A percentile compares a stretch with the other conserved stretches of the same genome.
Conservation (phyloP, 768 basidiomycete genomes). For the Harrya chromipes region DNA sequence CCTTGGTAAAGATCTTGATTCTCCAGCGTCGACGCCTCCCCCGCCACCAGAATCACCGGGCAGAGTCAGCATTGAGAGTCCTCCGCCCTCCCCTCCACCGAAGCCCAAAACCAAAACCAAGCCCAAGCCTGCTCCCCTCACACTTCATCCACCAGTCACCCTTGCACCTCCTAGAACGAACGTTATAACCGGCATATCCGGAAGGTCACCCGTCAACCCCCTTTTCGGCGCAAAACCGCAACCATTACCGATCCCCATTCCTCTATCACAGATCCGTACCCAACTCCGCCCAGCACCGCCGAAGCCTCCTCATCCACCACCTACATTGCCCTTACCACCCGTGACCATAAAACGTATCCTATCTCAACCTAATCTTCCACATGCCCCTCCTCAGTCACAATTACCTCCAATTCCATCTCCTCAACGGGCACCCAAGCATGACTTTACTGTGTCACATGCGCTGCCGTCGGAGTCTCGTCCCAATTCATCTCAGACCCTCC, state of each 20-base stretch:
- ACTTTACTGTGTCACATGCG: background rate
- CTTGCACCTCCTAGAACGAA: conserved; percentile 18
- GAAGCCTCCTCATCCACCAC: conserved; percentile 17
- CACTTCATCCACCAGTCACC: conserved; percentile 1
- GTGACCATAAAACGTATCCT: conserved; percentile 17
- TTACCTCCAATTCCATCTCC: conserved; percentile 10
- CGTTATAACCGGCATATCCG: conserved; percentile 21
- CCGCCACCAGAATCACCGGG: conserved; percentile 3
- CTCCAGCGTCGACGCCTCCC: background rate
- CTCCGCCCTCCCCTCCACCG: conserved; percentile 21
- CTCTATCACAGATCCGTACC: conserved; percentile 26
- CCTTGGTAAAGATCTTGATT: conserved; percentile 10
- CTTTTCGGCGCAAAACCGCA: conserved; percentile 24
- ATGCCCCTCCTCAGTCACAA: conserved; percentile 4
- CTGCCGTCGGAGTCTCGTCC: conserved; percentile 9
- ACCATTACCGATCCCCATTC: conserved; percentile 26
- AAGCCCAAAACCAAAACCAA: conserved; percentile 21
- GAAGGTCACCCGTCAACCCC: conserved; percentile 22
- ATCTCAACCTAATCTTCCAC: conserved; percentile 15
- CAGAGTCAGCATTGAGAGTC: conserved; percentile 12
- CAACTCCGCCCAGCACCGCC: conserved; percentile 29
- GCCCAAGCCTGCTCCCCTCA: conserved; percentile 14
- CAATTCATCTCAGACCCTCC: conserved; percentile 20
- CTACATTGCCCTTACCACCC: conserved; percentile 23
- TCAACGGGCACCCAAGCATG: background rate